Conservation (phyloP, 2,329 filamentous ascomycete genomes). For the Penicillium concentricum region DNA sequence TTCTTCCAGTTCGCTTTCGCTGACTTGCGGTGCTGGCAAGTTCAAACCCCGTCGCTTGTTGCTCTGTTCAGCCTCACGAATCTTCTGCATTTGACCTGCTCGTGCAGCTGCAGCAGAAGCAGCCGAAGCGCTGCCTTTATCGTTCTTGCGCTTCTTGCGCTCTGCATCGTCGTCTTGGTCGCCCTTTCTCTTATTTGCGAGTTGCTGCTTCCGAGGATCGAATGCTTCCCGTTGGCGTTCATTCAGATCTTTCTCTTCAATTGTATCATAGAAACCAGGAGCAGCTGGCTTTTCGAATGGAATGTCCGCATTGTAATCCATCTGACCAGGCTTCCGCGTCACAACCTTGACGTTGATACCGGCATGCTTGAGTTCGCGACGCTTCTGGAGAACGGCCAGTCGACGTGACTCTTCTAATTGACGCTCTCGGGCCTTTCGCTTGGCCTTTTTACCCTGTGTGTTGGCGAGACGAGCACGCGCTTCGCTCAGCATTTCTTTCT, state of each 20-base stretch:
- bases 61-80: constrained; percentile 93
- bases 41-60: constrained; percentile 85
- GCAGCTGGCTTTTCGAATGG: constrained; percentile 93
- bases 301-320: constrained; percentile 99
- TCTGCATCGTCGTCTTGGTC: constrained; percentile 80
- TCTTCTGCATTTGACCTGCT: constrained; percentile 89
- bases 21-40: constrained; percentile 85
- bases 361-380: constrained; percentile 92
- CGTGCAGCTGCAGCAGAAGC: constrained; percentile 85
- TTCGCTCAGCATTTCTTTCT: constrained; percentile 99
- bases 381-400: constrained; percentile 87
- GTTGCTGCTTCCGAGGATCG: constrained; percentile 87
- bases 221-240: constrained; percentile 81
- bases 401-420: constrained; percentile 93
- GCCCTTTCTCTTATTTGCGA: constrained; percentile 89
- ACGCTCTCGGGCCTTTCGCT: constrained; percentile 91
- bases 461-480: constrained; percentile 94
- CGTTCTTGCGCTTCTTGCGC: constrained; percentile 81
- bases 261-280: constrained; percentile 88
- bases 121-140: constrained; percentile 75
- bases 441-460: constrained; percentile 98
- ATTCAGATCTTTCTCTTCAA: constrained; percentile 75
- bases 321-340: constrained; percentile 89
- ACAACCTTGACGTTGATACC: constrained; percentile 97
- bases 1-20: constrained; percentile 89